Base-by-base conservation (phyloP, 345 rosid genomes). In the Raphanus sativus region DNA sequence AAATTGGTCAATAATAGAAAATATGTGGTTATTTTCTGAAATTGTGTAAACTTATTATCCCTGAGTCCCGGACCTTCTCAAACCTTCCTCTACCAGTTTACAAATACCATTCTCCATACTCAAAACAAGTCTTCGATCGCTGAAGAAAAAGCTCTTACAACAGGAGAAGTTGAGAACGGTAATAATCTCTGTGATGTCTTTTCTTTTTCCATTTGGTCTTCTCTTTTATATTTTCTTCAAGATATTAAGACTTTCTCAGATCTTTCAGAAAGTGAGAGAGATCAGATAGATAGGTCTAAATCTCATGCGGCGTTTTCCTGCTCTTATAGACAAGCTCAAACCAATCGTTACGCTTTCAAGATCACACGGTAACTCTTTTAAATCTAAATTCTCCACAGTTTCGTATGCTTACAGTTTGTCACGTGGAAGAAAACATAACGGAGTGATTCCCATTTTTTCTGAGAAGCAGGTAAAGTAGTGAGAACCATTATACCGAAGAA, bases 401-500 rank as follows among this genome's bases (percentile, higher is more conserved):
- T 29, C 65, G 11, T 62, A n/a, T 34, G 42, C 1, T 25, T 25
- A n/a, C 28, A 25, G 25, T 45, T 45, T 45, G 15, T 66, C 12
- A 56, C 24, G 16, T 60, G 0, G 13, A 58, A 77, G 62, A 56
- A 58, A 77, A 21, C 5, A 21, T 42, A 65, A 65, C 33, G n/a
- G 17, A 32, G 28, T 65, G 62, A 58, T 5, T 59, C 3, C 48
- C 11, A 24, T 45, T 3, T 17, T 33, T 16, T 48, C 6, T 13
- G 55, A 48, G 55, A 61, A 67, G 30, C 60, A 73, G 77, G 74
- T 50, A 34, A 61, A 61, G 36, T 73, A 3, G 66, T 86, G 81
- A 71, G 85, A 55, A 80, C 85, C 63, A 62, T 80, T n/a, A 81
- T 77, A 40, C 89, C 87, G 2, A 83, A 79, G 83, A 85, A 83